Evolutionary conservation across 2,329 filamentous ascomycete species (phyloP).

Genomic region (Xylaria hypoxylon): DNA sequence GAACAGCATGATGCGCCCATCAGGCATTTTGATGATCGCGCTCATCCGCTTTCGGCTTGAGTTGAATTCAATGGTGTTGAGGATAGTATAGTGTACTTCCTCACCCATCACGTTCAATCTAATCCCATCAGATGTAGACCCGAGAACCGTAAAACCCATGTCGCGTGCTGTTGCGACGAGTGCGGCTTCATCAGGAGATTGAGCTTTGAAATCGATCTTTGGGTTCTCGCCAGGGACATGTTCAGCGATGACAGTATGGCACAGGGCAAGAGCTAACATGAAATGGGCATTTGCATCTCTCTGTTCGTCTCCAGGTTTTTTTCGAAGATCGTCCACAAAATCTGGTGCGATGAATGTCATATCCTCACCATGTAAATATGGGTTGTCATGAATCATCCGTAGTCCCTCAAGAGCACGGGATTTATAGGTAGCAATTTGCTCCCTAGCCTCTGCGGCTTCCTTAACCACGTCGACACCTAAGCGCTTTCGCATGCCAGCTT

Average conservation of each 20-base stretch:
- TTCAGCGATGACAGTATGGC: slow-evolving; percentile 95
- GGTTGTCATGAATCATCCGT: slow-evolving; percentile 85
- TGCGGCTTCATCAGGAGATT: slow-evolving; percentile 96
- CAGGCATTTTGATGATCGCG: slow-evolving; percentile 93
- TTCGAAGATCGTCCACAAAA: slow-evolving; percentile 84
- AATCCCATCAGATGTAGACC: slow-evolving; percentile 81
- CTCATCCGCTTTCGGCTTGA: slow-evolving; percentile 98
- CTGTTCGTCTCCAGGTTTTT: slow-evolving; percentile 81
- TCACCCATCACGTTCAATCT: slow-evolving; percentile 88
- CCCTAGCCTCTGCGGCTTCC: slow-evolving; percentile 77
- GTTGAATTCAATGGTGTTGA: slow-evolving; percentile 98
- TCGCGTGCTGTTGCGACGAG: slow-evolving; percentile 94
- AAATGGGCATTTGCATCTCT: slow-evolving; percentile 84
- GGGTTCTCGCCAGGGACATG: slow-evolving; percentile 89
- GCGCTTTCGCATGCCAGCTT: slow-evolving; percentile 94
- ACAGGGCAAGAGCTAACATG: slow-evolving; percentile 95
- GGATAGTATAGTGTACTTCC: slow-evolving; percentile 84
- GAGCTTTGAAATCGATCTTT: slow-evolving; percentile 93
- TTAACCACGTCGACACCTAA: slow-evolving; percentile 87
- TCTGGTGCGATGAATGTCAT: slow-evolving; percentile 93
- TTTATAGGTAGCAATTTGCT: slow-evolving; percentile 84
- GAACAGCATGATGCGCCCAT: slow-evolving; percentile 88
- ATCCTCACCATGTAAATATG: slow-evolving; percentile 88
- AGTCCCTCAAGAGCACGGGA: slow-evolving; percentile 77
- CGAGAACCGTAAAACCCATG: slow-evolving; percentile 92